These are phyloP conservation scores for Neonectria punicea DNA, from an alignment of 2,329 filamentous ascomycete species.

Conservation along the genomic window DNA sequence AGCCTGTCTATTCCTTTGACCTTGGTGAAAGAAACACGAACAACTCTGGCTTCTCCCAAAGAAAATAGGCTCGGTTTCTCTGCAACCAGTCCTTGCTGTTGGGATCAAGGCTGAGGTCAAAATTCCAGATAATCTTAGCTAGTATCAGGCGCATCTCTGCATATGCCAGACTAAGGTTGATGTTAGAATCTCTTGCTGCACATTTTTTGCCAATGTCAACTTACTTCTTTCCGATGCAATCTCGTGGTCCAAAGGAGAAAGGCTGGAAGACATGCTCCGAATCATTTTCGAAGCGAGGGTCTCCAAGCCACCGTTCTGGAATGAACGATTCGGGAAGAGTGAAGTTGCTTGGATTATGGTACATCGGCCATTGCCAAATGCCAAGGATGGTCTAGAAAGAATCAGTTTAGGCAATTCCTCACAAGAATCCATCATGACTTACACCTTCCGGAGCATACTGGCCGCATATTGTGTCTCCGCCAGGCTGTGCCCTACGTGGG, in stretches of 20 bases:
- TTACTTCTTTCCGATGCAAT: constrained; percentile 24
- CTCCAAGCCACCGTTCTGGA: constrained; percentile 20
- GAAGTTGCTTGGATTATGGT: constrained; percentile 15
- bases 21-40: constrained; percentile 8
- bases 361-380: constrained; percentile 21
- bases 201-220: not conserved
- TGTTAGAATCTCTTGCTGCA: not conserved
- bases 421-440: not conserved
- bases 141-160: constrained; percentile 36
- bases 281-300: constrained; percentile 1
- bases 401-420: not conserved
- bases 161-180: constrained; percentile 41
- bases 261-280: constrained; percentile 10
- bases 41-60: constrained; percentile 44
- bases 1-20: not conserved
- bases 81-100: constrained; percentile 42
- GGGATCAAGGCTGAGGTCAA: constrained; percentile 33
- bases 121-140: constrained; percentile 12
- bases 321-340: constrained; percentile 11
- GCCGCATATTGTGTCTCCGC: constrained; percentile 6
- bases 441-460: constrained; percentile 1
- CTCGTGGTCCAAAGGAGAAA: constrained; percentile 20
- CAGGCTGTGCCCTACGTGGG: constrained; percentile 1
- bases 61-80: constrained; percentile 40
- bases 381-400: constrained; percentile 1